These are phyloP conservation scores for Geotrichum australiense DNA, from an alignment of 1,139 yeast species.

Conservation along the genomic window DNA sequence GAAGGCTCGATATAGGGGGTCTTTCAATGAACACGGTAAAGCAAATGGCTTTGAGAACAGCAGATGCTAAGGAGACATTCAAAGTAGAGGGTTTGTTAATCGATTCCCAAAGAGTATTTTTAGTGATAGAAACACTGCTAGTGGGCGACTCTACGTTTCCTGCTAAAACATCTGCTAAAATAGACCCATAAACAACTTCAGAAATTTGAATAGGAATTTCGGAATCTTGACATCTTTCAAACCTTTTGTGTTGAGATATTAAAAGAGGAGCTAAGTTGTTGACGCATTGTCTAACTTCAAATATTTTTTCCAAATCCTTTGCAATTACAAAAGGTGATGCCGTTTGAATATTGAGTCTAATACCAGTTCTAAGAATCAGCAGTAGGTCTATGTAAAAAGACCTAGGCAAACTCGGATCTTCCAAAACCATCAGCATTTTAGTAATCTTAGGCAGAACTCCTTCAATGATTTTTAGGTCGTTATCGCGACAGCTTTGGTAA, in stretches of 20 bases:
- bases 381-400: neutral
- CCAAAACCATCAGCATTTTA: neutral
- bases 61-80: neutral
- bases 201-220: neutral
- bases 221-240: neutral
- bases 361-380: neutral
- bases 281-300: conserved; percentile 1
- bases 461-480: neutral
- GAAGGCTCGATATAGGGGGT: neutral
- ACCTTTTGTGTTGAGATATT: neutral
- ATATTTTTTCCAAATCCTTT: neutral
- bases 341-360: neutral
- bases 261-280: neutral
- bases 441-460: neutral
- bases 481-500: neutral
- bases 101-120: conserved; percentile 3
- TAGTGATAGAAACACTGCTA: neutral
- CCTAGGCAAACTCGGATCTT: neutral
- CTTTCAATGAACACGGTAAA: neutral
- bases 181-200: neutral
- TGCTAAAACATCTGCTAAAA: conserved; percentile 6
- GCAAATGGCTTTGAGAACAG: conserved; percentile 1
- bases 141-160: neutral
- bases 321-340: conserved; percentile 6
- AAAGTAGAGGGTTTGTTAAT: neutral